phyloP scores from a whole-genome alignment of 2,329 filamentous ascomycete species.

The Capronia americana region DNA sequence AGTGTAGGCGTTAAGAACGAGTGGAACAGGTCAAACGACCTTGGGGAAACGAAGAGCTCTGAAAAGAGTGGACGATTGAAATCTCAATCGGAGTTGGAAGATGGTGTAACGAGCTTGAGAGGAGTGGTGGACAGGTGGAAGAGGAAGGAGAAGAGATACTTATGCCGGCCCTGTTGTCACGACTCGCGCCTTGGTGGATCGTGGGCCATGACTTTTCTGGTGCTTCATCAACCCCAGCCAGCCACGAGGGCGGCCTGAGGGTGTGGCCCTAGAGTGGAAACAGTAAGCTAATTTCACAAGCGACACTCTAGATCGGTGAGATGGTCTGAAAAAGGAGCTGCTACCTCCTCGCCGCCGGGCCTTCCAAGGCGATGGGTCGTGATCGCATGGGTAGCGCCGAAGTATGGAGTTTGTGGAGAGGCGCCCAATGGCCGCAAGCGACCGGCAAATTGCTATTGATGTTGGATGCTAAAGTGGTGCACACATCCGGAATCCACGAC shows the following conservation, averaged over 20 bases:
- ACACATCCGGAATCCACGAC: not conserved
- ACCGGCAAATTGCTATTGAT: conserved; percentile 15
- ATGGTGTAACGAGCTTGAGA: conserved; percentile 30
- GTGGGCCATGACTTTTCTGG: conserved; percentile 13
- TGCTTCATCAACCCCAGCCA: conserved; percentile 19
- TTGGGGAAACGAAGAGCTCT: conserved; percentile 32
- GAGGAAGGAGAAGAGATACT: conserved; percentile 27
- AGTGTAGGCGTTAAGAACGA: conserved; percentile 32
- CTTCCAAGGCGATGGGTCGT: conserved; percentile 9
- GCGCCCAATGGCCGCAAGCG: conserved; percentile 9
- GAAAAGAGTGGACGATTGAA: conserved; percentile 41
- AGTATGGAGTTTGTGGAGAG: conserved; percentile 10
- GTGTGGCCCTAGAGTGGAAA: conserved; percentile 19
- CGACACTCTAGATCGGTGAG: conserved; percentile 17
- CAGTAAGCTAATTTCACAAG: conserved; percentile 31
- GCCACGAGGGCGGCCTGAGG: conserved; percentile 33
- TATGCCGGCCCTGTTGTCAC: conserved; percentile 26
- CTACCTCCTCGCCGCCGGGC: conserved; percentile 1
- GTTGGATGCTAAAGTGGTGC: not conserved
- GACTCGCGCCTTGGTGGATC: conserved; percentile 20
- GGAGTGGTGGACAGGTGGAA: conserved; percentile 11
- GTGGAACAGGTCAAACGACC: conserved; percentile 38
- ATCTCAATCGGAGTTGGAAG: conserved; percentile 36
- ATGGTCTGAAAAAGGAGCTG: conserved; percentile 24
- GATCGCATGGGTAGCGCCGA: conserved; percentile 11